Base-by-base conservation (phyloP, 257 asterid species). In the Nicotiana tomentosiformis region DNA sequence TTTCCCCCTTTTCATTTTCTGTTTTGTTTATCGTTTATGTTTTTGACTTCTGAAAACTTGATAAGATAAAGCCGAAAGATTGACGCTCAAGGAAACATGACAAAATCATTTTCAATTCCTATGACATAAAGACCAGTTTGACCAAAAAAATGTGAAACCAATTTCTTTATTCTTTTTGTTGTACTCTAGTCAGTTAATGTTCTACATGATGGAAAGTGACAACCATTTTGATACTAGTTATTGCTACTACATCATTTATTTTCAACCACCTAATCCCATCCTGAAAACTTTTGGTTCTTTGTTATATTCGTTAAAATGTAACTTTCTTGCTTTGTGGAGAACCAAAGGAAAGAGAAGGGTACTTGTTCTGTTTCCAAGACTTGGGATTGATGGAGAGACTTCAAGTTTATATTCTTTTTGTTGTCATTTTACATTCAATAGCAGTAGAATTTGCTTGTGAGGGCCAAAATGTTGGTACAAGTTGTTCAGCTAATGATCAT, bases 401-500 rank as follows among this genome's bases (percentile, higher is more conserved):
- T 65, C 61, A 78, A 51, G 69, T 67, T 37, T 20, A 11, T 84
- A 20, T 29, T 72, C 82, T 89, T 83, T 60, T 86, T 60, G 57
- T 78, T 14, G 15, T 86, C 35, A 77, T 86, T 67, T 85, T 88
- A 78, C 84, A 60, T 57, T 83, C 85, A 30, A 70, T 23, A 53
- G 29, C 86, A 23, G 33, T 43, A 76, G 17, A 68, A 20, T 66
- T 23, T 12, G 61, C 30, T 14, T 82, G 84, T 82, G 39, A 57
- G 65, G 84, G 65, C 23, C 83, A 81, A 78, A 72, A 74, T 68
- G 64, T 32, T 3, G 39, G 35, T 23, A 57, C 51, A 7, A 91
- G 35, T 51, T 89, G 90, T 64, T 81, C 82, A 49, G 69, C 84
- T 5, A 32, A 16, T 61, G 91, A 89, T 57, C 84, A 77, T 70